Percentiles rank a stretch among this genome's conserved stretches.
These are phyloP conservation scores for Gaertneriomyces semiglobifer DNA, from an alignment of 192 early-diverging fungal genomes.

Conservation along the genomic window DNA sequence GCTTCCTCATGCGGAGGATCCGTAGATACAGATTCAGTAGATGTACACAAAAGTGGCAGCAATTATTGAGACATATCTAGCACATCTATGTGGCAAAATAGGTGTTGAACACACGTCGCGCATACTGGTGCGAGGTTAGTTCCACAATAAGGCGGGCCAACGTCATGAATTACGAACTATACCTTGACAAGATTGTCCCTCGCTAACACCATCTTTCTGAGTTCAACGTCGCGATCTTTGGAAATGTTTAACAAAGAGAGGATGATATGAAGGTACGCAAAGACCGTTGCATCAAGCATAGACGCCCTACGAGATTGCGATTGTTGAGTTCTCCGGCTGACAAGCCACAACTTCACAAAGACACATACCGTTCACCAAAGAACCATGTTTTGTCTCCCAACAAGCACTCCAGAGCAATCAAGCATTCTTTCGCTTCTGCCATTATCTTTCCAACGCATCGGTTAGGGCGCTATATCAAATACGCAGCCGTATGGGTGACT, in stretches of 20 bases:
- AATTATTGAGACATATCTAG: too few species aligned
- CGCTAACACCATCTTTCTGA: slow-evolving; percentile 43
- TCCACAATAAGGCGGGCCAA: background rate
- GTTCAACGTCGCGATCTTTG: slow-evolving; percentile 29
- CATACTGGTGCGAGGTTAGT: background rate
- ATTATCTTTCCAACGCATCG: slow-evolving; percentile 42
- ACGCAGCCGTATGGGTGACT: too few species aligned
- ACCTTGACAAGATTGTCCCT: slow-evolving; percentile 55
- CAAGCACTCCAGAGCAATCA: slow-evolving; percentile 49
- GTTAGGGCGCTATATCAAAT: too few species aligned
- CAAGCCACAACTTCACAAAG: background rate
- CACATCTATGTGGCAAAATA: slow-evolving; percentile 13
- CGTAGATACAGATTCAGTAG: too few species aligned
- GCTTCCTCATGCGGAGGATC: too few species aligned
- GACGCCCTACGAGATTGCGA: slow-evolving; percentile 14
- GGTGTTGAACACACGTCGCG: slow-evolving; percentile 21
- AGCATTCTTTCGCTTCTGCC: slow-evolving; percentile 47
- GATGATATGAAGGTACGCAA: slow-evolving; percentile 59
- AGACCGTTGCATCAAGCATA: slow-evolving; percentile 50
- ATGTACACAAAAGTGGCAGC: too few species aligned
- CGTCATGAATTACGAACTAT: background rate
- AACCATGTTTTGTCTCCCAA: slow-evolving; percentile 50
- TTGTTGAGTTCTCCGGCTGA: background rate
- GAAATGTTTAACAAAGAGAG: slow-evolving; percentile 40
- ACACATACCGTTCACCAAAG: slow-evolving; percentile 47